Base-by-base conservation (phyloP, 2,329 filamentous ascomycete species). In the Fusarium sp. region DNA sequence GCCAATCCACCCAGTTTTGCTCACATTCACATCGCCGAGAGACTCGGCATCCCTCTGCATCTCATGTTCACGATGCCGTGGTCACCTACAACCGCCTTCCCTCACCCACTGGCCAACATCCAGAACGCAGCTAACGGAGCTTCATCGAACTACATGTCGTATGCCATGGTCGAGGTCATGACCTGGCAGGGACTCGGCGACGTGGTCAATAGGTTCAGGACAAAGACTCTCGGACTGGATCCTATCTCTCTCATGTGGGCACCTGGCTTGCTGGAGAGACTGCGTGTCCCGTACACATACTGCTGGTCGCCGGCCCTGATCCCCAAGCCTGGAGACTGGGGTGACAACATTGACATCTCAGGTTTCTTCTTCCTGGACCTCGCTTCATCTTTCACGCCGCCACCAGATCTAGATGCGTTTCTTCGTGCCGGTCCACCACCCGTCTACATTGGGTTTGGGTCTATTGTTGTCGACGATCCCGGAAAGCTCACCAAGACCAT, bases 61-160 rank as follows among this genome's bases (percentile, higher is more conserved):
- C 90, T 97, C 82, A 97, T 97, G 93, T 98, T 97, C 83, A 97
- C 95, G 89, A 97, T 98, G 94, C 95, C 95, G 0, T 97, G 94
- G 92, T 93, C 93, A 1, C 92, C 94, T 0, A 97, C 95, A 0
- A 91, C 93, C 79, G 89, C 93, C 0, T 97, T 97, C 75, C 93
- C 94, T 0, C 95, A 98, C 77, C 95, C 95, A 0, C 85, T 98
- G 27, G 94, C 94, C 0, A 96, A 96, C 74, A 92, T 97, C 64
- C 89, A 93, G 70, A 91, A 90, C 2, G 94, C 94, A 75, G 92
- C 93, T 1, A 94, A 96, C 76, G 87, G 90, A 5, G 90, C 89
- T 18, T 88, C 94, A 67, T 93, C 93, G 1, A 97, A 96, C 76
- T 96, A 94, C 79, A 87, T 97, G 66, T 93, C 93, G 0, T 98